phyloP scores from a whole-genome alignment of 2,329 filamentous ascomycete species.

The Paraphaeosphaeria minitans region DNA sequence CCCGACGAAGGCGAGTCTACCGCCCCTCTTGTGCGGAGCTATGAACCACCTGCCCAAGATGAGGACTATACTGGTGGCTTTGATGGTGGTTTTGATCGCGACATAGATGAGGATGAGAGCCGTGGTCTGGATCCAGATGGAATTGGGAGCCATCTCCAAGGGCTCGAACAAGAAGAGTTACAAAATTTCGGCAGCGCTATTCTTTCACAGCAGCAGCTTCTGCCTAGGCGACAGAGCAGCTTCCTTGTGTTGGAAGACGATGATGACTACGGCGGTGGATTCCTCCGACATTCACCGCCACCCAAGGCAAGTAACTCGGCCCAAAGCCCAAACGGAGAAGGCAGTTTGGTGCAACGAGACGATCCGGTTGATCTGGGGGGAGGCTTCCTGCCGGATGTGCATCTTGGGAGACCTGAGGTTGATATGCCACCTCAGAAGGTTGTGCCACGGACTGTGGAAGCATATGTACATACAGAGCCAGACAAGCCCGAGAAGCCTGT shows the following conservation, averaged over 20 bases:
- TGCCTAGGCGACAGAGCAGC: constrained; percentile 28
- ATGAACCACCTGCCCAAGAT: constrained; percentile 14
- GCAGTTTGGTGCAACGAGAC: constrained; percentile 51
- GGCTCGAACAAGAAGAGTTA: constrained; percentile 27
- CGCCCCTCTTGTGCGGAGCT: constrained; percentile 25
- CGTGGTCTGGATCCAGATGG: constrained; percentile 20
- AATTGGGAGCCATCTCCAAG: constrained; percentile 21
- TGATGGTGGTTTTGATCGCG: constrained; percentile 23
- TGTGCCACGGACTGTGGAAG: not conserved
- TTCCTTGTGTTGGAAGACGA: constrained; percentile 33
- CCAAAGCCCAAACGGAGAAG: not conserved
- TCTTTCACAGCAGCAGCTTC: constrained; percentile 34
- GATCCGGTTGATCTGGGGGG: constrained; percentile 17
- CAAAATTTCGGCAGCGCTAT: constrained; percentile 43
- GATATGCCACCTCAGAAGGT: not conserved
- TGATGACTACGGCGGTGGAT: constrained; percentile 24
- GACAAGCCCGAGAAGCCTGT: not conserved
- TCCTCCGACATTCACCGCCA: constrained; percentile 22
- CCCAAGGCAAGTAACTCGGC: constrained; percentile 5
- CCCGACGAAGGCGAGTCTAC: constrained; percentile 56
- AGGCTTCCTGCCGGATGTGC: constrained; percentile 6
- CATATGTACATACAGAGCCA: not conserved
- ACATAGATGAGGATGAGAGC: constrained; percentile 2
- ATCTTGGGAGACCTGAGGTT: not conserved
- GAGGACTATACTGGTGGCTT: constrained; percentile 23